Conservation (phyloP, 495 filamentous ascomycete genomes). For the Halenospora varia region DNA sequence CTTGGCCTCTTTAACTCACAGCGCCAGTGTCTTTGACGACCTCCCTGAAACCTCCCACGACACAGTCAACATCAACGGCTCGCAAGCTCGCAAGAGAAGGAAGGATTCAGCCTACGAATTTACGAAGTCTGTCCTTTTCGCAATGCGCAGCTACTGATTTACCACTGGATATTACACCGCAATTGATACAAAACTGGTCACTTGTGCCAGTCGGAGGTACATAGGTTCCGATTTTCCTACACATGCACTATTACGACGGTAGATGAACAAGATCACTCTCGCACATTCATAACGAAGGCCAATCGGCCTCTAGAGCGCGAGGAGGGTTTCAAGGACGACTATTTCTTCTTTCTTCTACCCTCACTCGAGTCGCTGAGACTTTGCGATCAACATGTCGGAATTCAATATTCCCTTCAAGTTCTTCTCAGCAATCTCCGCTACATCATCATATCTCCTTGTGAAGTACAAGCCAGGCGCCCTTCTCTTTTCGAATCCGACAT, state of each 20-base stretch:
- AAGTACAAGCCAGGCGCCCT: constrained; percentile 13
- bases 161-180: background rate
- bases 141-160: background rate
- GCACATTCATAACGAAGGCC: background rate
- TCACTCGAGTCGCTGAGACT: too few relatives aligned
- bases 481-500: constrained; percentile 17
- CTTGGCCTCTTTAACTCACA: too few relatives aligned
- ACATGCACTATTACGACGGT: background rate
- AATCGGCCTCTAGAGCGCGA: background rate
- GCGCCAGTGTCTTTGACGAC: too few relatives aligned
- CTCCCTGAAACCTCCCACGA: background rate
- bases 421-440: constrained; percentile 7
- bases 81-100: background rate
- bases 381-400: background rate
- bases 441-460: constrained; percentile 14
- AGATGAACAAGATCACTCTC: background rate
- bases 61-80: background rate
- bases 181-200: too few relatives aligned
- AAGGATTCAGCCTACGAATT: too few relatives aligned
- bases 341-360: too few relatives aligned
- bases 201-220: background rate
- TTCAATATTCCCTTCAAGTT: constrained; percentile 17
- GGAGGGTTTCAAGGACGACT: background rate
- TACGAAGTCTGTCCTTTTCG: background rate
- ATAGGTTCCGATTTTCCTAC: background rate